Conservation (phyloP, 495 filamentous ascomycete species). For the Parathielavia hyrcaniae region DNA sequence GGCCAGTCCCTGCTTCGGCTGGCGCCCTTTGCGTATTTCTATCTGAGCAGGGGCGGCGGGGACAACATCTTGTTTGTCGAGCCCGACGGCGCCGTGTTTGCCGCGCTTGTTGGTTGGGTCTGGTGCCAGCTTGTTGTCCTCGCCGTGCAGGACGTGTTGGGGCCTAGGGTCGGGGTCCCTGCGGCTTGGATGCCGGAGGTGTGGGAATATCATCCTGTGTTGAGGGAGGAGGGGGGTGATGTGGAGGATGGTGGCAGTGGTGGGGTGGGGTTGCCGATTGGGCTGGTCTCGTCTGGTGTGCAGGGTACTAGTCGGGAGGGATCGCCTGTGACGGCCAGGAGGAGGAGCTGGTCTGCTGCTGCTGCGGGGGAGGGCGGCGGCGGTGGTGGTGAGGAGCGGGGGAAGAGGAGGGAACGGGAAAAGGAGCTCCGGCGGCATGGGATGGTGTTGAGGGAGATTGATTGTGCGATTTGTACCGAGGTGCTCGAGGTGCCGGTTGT, state of each 20-base stretch:
- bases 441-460: conserved; percentile 45
- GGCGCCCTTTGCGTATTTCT: conserved; percentile 76
- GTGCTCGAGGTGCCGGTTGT: conserved; percentile 82
- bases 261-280: conserved; percentile 68
- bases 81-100: conserved; percentile 56
- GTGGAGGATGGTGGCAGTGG: conserved; percentile 70
- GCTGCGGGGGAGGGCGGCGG: no score
- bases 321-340: conserved; percentile 25
- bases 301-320: conserved; percentile 25
- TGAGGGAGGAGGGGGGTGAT: conserved; percentile 80
- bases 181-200: conserved; percentile 69
- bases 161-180: conserved; percentile 62
- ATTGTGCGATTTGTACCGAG: conserved; percentile 94
- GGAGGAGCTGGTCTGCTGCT: conserved; percentile 19
- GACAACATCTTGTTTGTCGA: conserved; percentile 78
- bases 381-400: conserved; percentile 5
- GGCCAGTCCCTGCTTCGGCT: conserved; percentile 75
- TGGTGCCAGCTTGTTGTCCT: conserved; percentile 84
- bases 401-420: conserved; percentile 25
- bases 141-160: conserved; percentile 74
- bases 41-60: conserved; percentile 53
- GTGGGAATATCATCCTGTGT: conserved; percentile 90
- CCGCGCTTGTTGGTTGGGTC: conserved; percentile 68
- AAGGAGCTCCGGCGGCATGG: conserved; percentile 38
- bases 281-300: conserved; percentile 38